A percentile compares a stretch with the other conserved stretches of the same genome.
These are phyloP conservation scores for Trametes cingulata DNA, from an alignment of 768 basidiomycete species.

Conservation along the genomic window DNA sequence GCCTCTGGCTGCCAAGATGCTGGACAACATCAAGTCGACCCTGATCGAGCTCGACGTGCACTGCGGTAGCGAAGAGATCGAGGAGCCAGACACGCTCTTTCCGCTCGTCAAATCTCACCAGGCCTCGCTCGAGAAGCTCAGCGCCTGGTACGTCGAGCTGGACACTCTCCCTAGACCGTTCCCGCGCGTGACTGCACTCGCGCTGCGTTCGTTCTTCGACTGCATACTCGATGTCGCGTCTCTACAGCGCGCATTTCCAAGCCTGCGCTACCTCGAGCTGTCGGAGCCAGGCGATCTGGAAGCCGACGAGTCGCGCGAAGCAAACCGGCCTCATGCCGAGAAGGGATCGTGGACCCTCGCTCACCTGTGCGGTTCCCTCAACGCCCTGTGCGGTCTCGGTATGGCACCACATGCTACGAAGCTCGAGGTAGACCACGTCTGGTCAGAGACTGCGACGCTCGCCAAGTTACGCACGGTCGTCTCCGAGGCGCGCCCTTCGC, in stretches of 20 bases:
- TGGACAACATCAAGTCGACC: not conserved
- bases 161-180: not conserved
- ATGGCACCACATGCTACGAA: not conserved
- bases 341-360: not conserved
- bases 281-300: not conserved
- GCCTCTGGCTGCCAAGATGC: not conserved
- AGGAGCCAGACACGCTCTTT: not conserved
- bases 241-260: not conserved
- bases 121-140: not conserved
- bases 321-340: not conserved
- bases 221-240: not conserved
- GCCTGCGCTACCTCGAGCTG: not conserved
- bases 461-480: not conserved
- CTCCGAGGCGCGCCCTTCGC: not conserved
- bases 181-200: not conserved
- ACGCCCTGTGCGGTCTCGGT: not conserved
- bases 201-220: not conserved
- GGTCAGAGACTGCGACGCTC: not conserved
- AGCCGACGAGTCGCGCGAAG: not conserved
- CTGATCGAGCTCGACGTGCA: not conserved
- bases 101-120: not conserved
- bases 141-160: not conserved
- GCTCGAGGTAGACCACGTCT: conserved; percentile 1
- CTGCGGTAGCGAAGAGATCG: not conserved
- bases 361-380: not conserved